A percentile compares a stretch with the other conserved stretches of the same genome.
Conservation (phyloP, 83 land plant species). For the Picea abies region DNA sequence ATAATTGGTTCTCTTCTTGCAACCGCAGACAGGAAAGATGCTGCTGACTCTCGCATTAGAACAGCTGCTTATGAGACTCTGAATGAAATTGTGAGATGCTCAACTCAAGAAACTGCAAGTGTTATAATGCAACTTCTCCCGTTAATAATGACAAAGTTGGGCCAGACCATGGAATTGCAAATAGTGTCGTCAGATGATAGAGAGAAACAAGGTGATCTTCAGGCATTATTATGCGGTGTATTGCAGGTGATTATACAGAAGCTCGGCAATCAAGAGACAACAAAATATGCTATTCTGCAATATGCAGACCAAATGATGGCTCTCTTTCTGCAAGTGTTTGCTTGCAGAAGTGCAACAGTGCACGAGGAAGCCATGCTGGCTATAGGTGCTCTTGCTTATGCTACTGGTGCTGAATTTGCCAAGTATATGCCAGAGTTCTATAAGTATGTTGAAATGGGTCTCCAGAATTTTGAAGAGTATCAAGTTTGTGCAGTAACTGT, state of each 20-base stretch:
- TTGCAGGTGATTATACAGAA: constrained; percentile 62
- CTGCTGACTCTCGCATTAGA: constrained; percentile 39
- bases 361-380: constrained; percentile 81
- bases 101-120: constrained; percentile 36
- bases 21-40: constrained; percentile 52
- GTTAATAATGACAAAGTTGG: constrained; percentile 41
- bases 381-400: constrained; percentile 72
- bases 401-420: constrained; percentile 48
- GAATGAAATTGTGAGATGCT: constrained; percentile 51
- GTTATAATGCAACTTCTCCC: constrained; percentile 42
- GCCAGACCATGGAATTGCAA: constrained; percentile 41
- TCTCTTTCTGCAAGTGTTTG: constrained; percentile 50
- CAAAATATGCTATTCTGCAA: constrained; percentile 42
- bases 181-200: constrained; percentile 45
- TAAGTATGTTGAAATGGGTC: constrained; percentile 61
- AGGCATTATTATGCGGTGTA: constrained; percentile 63
- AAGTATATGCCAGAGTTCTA: constrained; percentile 73
- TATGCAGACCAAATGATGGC: constrained; percentile 51
- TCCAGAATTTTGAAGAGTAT: constrained; percentile 70
- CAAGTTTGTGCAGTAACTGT: constrained; percentile 65
- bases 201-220: constrained; percentile 54
- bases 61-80: constrained; percentile 57
- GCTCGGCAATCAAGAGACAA: constrained; percentile 29
- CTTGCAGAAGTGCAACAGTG: constrained; percentile 54
- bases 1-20: constrained; percentile 39